A percentile compares a stretch with the other conserved stretches of the same genome.
These are phyloP conservation scores for Hericium alpestre DNA, from an alignment of 768 basidiomycete species.

Conservation along the genomic window DNA sequence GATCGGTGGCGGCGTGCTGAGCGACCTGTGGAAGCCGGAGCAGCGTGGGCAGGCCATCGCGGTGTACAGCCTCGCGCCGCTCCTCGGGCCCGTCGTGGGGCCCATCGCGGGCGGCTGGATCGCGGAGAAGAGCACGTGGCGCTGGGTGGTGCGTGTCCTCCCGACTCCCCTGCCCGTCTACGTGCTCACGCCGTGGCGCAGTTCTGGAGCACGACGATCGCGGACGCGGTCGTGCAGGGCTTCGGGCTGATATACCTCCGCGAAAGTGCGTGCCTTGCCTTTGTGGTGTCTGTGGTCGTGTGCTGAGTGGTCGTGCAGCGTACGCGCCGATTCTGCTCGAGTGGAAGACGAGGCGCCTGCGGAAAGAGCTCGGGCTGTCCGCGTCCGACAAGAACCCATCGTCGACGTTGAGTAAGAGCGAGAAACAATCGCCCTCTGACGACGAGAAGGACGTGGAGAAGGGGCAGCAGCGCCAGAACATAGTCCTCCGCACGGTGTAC, in stretches of 20 bases:
- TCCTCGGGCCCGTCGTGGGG: constrained; percentile 57
- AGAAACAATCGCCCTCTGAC: not conserved
- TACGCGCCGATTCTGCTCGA: constrained; percentile 28
- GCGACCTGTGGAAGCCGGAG: constrained; percentile 52
- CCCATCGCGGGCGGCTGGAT: constrained; percentile 62
- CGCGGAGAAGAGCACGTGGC: constrained; percentile 54
- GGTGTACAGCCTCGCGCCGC: constrained; percentile 53
- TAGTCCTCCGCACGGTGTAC: constrained; percentile 40
- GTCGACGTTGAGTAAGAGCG: not conserved
- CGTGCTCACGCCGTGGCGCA: not conserved
- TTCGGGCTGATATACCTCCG: constrained; percentile 45
- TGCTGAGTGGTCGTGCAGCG: constrained; percentile 1
- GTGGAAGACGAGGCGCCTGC: constrained; percentile 39
- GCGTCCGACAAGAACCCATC: not conserved
- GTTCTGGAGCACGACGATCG: constrained; percentile 23
- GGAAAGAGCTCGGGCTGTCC: not conserved
- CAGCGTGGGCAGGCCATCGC: constrained; percentile 58
- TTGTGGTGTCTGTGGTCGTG: constrained; percentile 26
- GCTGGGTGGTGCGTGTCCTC: constrained; percentile 45
- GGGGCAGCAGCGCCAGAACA: constrained; percentile 30
- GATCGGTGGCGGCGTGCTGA: constrained; percentile 55
- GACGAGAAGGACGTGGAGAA: constrained; percentile 29
- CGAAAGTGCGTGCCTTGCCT: constrained; percentile 43
- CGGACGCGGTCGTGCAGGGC: constrained; percentile 42
- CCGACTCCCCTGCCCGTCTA: not conserved